Evolutionary conservation across 148 eudicot genomes (phyloP), one percentile per base, ranked within the genome.

Genomic region (Agrostemma githago): DNA sequence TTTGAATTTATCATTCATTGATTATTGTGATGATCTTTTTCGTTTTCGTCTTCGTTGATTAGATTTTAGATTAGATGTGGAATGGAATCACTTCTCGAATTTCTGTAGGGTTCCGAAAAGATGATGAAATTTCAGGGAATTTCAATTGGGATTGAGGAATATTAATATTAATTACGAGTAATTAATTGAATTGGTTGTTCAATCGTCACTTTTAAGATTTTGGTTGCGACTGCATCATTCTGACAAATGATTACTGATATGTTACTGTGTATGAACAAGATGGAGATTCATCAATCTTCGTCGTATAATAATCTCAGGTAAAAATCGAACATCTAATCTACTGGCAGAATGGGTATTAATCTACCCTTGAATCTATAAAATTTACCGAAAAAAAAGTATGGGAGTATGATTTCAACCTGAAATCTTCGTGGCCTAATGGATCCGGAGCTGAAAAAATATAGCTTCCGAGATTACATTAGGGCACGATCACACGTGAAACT

Each of bases 321-420:
- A 48, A 48, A 48, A 48, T 48, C 54, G 12, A 12, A 48, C 54
- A 8, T 48, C 11, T 48, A 48, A 48, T 48, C 3, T 48, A 48
- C 54, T 51, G 56, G 56, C 14, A 51, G 56, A 51, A 51, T 51
- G 56, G 56, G 56, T 51, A 10, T 51, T 10, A 51, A 10, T 51
- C 56, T 11, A 51, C 15, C 14, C 56, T 51, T 51, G 4, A 48
- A 26, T 26, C 34, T 26, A 26, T 26, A 46, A 46, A 51, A 51
- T 15, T 10, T 9, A 10, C 56, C 14, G 16, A 51, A 51, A 37
- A 14, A 62, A 66, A 42, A 10, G 67, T n/a, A 44, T 20, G 34
- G 34, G 43, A 51, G 69, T 40, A 66, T 66, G 69, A 66, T 66
- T 66, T 66, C 69, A 40, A 66, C 51, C 48, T 66, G 69, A 66